These are phyloP conservation scores for baker's yeast (Saccharomyces cerevisiae) DNA, from an alignment of 805 yeast species.

Conservation along the genomic window DNA sequence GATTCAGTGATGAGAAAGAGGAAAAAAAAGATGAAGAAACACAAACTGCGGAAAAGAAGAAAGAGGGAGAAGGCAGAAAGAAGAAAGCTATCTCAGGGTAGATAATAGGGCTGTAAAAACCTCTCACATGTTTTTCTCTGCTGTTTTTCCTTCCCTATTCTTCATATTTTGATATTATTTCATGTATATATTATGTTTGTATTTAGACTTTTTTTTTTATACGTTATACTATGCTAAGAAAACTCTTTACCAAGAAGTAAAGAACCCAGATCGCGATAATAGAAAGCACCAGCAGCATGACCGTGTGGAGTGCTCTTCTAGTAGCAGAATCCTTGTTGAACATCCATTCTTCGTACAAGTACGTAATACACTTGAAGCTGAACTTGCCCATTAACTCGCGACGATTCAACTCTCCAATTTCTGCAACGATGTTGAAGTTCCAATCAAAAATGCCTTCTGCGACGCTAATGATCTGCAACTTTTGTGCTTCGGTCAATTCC, in stretches of 20 bases:
- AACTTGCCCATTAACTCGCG: slow-evolving; percentile 46
- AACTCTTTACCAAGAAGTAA: slow-evolving; percentile 6
- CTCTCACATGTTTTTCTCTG: background rate
- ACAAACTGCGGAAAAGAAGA: slow-evolving; percentile 94
- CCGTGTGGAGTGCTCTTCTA: background rate
- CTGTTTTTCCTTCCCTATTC: background rate
- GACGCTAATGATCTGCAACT: slow-evolving; percentile 60
- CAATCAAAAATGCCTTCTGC: slow-evolving; percentile 56
- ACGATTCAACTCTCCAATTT: slow-evolving; percentile 60
- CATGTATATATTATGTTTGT: slow-evolving; percentile 6
- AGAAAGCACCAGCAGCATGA: slow-evolving; percentile 4
- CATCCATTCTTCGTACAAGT: slow-evolving; percentile 27
- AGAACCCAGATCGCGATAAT: slow-evolving; percentile 6
- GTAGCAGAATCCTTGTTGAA: slow-evolving; percentile 17
- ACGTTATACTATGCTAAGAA: slow-evolving; percentile 4
- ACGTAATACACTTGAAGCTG: slow-evolving; percentile 42
- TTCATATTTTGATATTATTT: background rate
- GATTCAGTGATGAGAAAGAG: slow-evolving; percentile 79
- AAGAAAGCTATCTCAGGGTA: slow-evolving; percentile 51
- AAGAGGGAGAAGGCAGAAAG: slow-evolving; percentile 79
- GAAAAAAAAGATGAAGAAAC: slow-evolving; percentile 94
- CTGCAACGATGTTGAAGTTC: slow-evolving; percentile 52
- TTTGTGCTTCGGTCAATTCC: slow-evolving; percentile 60
- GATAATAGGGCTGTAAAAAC: slow-evolving; percentile 5
- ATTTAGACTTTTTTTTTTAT: background rate